Evolutionary conservation across 805 yeast species (phyloP), one percentile per base, ranked within the genome.

Genomic region (Kazachstania martiniae): DNA sequence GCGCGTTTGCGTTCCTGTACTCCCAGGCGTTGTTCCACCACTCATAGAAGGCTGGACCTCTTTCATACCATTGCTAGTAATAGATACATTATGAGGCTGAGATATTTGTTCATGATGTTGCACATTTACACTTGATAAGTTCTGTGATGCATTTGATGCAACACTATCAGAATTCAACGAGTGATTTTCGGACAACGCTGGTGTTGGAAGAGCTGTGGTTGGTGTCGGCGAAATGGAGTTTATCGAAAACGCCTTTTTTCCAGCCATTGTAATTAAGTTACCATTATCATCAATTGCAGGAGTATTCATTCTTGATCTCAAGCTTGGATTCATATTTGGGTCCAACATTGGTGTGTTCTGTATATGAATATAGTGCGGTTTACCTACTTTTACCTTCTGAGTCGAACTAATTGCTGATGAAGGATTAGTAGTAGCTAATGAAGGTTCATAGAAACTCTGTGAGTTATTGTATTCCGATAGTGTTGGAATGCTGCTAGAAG

Each of bases 231-330:
- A 32, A 21, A 32, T 18, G 9, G 35, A 27, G 4, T 16, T 25
- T 5, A 27, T 28, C 5, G 19, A n/a, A 2, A 28, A 29, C 13
- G 28, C 12, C 17, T 44, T 47, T 18, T 48, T 39, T 19, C 50
- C 59, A 4, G 52, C 47, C 6, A 54, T 47, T 3, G 53, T 51
- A 3, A 58, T 52, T 39, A 58, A 32, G 33, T 58, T 58, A 24
- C 62, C 62, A 32, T 58, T 48, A 28, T 58, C 62, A 37, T 58
- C 62, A 28, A 58, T 53, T 10, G 59, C 56, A 3, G 62, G 62
- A 1, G 62, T 56, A 26, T 54, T 49, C 3, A 53, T 39, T 25
- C 39, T 47, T 7, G 58, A 42, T 28, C 49, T 38, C 10, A 26
- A 33, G 7, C 26, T 24, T 6, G 27, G 9, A 15, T 16, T 28